Evolutionary conservation across 169 alveolate genomes (phyloP).

Genomic region (Babesia divergens): DNA sequence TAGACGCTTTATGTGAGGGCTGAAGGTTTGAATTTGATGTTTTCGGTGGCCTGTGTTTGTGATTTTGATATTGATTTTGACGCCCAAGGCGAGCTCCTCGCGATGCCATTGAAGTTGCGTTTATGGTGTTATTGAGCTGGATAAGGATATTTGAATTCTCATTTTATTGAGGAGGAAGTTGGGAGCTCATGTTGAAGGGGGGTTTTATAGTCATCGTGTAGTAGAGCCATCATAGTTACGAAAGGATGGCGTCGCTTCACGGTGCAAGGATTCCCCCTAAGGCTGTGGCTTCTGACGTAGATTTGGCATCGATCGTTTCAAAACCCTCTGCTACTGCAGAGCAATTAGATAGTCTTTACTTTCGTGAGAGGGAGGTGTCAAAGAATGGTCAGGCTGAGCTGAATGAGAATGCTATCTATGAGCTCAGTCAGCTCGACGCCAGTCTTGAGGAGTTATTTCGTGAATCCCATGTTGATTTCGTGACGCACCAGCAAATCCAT

Average conservation of each 20-base stretch:
- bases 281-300: not conserved
- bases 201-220: no score
- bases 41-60: no score
- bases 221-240: not conserved
- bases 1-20: no score
- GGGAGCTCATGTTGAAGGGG: no score
- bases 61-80: no score
- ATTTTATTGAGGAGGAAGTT: no score
- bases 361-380: conserved; percentile 39
- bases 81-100: no score
- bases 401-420: conserved; percentile 38
- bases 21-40: no score
- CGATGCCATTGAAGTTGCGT: no score
- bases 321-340: conserved; percentile 41
- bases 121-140: no score
- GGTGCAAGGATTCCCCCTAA: conserved; percentile 1
- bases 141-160: no score
- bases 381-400: conserved; percentile 18
- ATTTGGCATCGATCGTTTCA: not conserved
- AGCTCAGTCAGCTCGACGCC: conserved; percentile 60
- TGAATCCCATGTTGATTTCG: conserved; percentile 5
- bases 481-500: conserved; percentile 51
- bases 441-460: conserved; percentile 58
- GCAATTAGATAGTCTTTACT: conserved; percentile 44
- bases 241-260: conserved; percentile 18